phyloP scores from a whole-genome alignment of 805 yeast genomes.

The Kregervanrija delftensis region DNA sequence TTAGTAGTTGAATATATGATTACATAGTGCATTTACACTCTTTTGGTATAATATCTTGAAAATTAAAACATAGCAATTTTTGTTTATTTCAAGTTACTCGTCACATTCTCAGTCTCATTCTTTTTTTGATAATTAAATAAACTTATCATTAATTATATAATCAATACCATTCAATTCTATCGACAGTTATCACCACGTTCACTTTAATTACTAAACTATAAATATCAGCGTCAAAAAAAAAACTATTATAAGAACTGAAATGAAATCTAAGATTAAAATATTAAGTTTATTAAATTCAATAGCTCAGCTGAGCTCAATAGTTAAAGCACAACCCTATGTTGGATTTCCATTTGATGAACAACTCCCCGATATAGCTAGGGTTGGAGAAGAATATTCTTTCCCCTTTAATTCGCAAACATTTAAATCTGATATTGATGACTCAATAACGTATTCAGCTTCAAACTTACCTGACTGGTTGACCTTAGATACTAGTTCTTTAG shows the following conservation, averaged over 20 bases:
- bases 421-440: constrained; percentile 33
- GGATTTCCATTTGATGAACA: constrained; percentile 81
- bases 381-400: constrained; percentile 53
- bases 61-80: too few relatives aligned
- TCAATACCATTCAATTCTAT: too few relatives aligned
- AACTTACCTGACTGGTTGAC: constrained; percentile 72
- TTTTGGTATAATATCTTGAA: too few relatives aligned
- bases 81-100: too few relatives aligned
- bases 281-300: not conserved
- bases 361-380: constrained; percentile 81
- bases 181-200: too few relatives aligned
- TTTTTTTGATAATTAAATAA: too few relatives aligned
- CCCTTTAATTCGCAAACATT: constrained; percentile 68
- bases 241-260: not conserved
- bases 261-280: not conserved
- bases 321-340: constrained; percentile 42
- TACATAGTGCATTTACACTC: too few relatives aligned
- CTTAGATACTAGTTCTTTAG: constrained; percentile 56
- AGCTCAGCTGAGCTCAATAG: constrained; percentile 1
- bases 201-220: constrained; percentile 11
- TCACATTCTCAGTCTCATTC: too few relatives aligned
- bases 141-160: too few relatives aligned
- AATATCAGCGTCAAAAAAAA: not conserved
- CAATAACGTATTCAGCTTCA: constrained; percentile 48
- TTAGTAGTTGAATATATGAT: too few relatives aligned